Percentiles rank a stretch among this genome's conserved stretches.
phyloP scores from a whole-genome alignment of 2,329 filamentous ascomycete genomes.

The Hypoxylon sp. region DNA sequence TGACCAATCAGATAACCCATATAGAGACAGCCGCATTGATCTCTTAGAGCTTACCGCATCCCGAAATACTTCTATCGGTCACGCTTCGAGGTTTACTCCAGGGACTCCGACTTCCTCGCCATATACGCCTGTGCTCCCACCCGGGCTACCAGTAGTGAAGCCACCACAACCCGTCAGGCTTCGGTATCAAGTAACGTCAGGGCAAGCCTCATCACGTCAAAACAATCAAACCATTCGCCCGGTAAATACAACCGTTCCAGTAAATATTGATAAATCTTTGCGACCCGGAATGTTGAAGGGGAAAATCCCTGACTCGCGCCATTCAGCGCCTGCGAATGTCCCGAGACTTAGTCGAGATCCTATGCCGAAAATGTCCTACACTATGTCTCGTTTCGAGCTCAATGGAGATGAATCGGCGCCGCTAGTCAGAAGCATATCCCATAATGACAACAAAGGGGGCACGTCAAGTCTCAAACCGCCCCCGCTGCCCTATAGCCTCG shows the following conservation, averaged over 20 bases:
- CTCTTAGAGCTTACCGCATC: background rate
- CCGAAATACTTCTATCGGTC: background rate
- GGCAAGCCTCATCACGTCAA: background rate
- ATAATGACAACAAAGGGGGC: background rate
- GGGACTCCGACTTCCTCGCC: background rate
- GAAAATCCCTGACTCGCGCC: background rate
- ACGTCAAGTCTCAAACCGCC: background rate
- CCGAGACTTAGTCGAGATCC: background rate
- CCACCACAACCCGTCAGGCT: background rate
- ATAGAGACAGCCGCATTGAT: background rate
- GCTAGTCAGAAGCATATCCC: background rate
- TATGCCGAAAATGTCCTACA: background rate
- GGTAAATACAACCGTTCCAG: background rate
- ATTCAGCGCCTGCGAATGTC: too few relatives aligned
- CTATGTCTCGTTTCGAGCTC: background rate
- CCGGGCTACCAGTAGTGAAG: background rate
- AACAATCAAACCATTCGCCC: background rate
- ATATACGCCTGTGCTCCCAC: background rate
- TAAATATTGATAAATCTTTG: background rate
- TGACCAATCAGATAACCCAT: background rate
- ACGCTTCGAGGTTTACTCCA: background rate
- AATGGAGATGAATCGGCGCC: background rate
- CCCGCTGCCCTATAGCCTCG: conserved; percentile 16
- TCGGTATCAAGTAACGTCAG: background rate
- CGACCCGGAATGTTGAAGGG: background rate